Percentiles rank a stretch among this genome's conserved stretches.
Conservation (phyloP, 495 filamentous ascomycete species). For the Stereocaulon alpinum region DNA sequence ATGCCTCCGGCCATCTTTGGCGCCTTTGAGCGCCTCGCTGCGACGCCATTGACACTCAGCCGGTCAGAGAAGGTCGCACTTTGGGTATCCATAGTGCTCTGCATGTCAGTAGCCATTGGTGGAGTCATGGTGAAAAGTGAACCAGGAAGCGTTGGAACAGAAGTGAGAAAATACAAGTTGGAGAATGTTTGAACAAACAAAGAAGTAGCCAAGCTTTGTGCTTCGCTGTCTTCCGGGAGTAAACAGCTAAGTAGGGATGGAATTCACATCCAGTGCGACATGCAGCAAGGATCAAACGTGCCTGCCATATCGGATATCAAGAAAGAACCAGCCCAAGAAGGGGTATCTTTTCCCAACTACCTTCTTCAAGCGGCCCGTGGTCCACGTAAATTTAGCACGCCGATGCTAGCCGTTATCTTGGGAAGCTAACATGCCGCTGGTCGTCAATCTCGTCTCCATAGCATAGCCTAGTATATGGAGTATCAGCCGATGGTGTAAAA, state of each 20-base stretch:
- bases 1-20: conserved; percentile 60
- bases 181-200: neutral
- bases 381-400: neutral
- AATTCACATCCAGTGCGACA: too few relatives aligned
- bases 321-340: neutral
- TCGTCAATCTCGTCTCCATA: neutral
- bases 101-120: conserved; percentile 33
- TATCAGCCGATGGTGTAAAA: too few relatives aligned
- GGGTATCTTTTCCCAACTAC: neutral
- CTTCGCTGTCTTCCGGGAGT: too few relatives aligned
- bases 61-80: conserved; percentile 41
- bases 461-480: too few relatives aligned
- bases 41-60: conserved; percentile 61
- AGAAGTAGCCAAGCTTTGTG: neutral
- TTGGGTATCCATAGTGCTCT: conserved; percentile 32
- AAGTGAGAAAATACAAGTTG: neutral
- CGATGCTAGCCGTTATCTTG: conserved; percentile 6
- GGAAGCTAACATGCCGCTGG: neutral
- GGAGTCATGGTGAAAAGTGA: conserved; percentile 21
- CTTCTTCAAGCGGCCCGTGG: neutral
- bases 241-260: too few relatives aligned
- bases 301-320: neutral
- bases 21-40: conserved; percentile 55
- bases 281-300: too few relatives aligned
- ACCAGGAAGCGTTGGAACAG: neutral